These are phyloP conservation scores for Suhomyces vadensis DNA, from an alignment of 805 yeast species.

Conservation along the genomic window DNA sequence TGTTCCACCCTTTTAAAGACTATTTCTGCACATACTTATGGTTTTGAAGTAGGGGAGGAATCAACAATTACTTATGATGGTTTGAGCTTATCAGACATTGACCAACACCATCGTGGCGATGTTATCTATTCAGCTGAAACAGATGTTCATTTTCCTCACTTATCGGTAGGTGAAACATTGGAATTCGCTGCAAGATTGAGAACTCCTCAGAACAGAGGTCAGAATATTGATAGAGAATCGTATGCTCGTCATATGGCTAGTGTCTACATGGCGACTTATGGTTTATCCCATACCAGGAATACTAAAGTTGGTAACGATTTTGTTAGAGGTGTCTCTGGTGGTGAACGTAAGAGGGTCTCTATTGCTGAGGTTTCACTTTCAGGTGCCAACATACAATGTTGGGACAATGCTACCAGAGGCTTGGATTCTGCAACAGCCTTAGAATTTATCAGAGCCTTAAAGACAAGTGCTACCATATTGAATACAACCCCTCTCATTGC, in stretches of 20 bases:
- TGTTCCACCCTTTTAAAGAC: conserved; percentile 43
- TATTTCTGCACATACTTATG: conserved; percentile 39
- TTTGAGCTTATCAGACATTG: conserved; percentile 29
- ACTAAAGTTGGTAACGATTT: conserved; percentile 65
- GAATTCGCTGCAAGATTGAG: conserved; percentile 56
- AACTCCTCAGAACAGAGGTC: conserved; percentile 40
- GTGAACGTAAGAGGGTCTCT: conserved; percentile 83
- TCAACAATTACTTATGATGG: conserved; percentile 39
- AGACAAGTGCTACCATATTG: conserved; percentile 55
- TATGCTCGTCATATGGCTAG: conserved; percentile 22
- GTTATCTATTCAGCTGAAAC: conserved; percentile 51
- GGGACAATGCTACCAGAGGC: conserved; percentile 87
- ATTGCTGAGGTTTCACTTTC: conserved; percentile 74
- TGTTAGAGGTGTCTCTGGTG: conserved; percentile 78
- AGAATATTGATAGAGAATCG: conserved; percentile 27
- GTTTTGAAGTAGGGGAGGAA: conserved; percentile 34
- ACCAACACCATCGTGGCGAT: conserved; percentile 36
- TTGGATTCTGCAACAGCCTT: conserved; percentile 82
- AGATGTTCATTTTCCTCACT: conserved; percentile 57
- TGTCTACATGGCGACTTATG: conserved; percentile 35
- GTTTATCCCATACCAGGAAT: conserved; percentile 58
- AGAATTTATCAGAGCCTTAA: conserved; percentile 67
- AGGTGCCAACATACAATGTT: conserved; percentile 63
- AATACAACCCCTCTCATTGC: conserved; percentile 59
- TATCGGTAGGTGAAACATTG: conserved; percentile 57